Evolutionary conservation across 2,329 filamentous ascomycete species (phyloP).

Genomic region (Penicillium sclerotigenum): DNA sequence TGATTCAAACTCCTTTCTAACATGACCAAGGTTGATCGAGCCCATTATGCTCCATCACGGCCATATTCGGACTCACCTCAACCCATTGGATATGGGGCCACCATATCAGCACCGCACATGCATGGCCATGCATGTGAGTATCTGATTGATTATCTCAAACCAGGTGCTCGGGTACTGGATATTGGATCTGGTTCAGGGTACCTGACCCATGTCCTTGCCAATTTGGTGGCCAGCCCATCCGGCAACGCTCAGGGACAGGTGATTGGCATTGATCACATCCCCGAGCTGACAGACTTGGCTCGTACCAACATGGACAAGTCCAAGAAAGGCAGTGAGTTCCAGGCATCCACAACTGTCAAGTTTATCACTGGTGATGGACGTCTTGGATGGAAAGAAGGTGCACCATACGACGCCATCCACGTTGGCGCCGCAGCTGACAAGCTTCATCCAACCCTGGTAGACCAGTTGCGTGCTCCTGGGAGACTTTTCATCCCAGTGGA

Average conservation of each 20-base stretch:
- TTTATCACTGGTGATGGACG: slow-evolving; percentile 76
- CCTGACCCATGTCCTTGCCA: slow-evolving; percentile 81
- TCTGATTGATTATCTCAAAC: slow-evolving; percentile 56
- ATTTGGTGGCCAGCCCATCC: slow-evolving; percentile 55
- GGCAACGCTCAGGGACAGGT: slow-evolving; percentile 48
- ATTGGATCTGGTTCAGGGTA: slow-evolving; percentile 77
- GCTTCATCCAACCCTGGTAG: slow-evolving; percentile 68
- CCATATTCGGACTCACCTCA: slow-evolving; percentile 75
- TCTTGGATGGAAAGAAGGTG: slow-evolving; percentile 58
- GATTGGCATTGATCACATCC: slow-evolving; percentile 73
- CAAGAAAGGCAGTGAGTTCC: slow-evolving; percentile 54
- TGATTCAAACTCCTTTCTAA: slow-evolving; percentile 9
- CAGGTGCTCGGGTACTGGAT: slow-evolving; percentile 62
- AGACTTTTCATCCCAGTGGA: slow-evolving; percentile 66
- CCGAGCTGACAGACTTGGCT: slow-evolving; percentile 60
- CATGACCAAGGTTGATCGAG: slow-evolving; percentile 71
- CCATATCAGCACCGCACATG: slow-evolving; percentile 72
- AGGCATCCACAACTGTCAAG: slow-evolving; percentile 62
- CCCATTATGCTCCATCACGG: slow-evolving; percentile 68
- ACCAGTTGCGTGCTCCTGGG: slow-evolving; percentile 76
- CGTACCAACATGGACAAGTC: slow-evolving; percentile 65
- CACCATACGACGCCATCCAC: slow-evolving; percentile 87
- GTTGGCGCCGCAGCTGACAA: slow-evolving; percentile 81
- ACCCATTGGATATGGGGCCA: slow-evolving; percentile 63
- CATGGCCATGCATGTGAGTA: slow-evolving; percentile 64